Percentiles rank a stretch among this genome's conserved stretches.
Evolutionary conservation across 257 asterid genomes (phyloP).

Genomic region (Solanum bulbocastanum): DNA sequence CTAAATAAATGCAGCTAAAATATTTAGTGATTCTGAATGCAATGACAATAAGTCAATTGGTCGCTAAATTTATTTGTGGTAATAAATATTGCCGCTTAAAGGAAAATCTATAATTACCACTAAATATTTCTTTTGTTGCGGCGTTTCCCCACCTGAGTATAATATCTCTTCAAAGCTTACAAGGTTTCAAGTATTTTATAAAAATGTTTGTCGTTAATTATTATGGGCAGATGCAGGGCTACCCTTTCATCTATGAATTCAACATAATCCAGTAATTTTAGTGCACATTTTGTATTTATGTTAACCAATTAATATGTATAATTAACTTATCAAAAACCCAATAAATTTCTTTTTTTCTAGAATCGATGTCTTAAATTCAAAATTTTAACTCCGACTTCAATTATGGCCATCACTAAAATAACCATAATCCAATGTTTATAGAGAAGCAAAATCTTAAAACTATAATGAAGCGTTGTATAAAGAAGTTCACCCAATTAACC

Average conservation of each 20-base stretch:
- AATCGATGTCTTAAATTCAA: not conserved
- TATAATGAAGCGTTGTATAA: not conserved
- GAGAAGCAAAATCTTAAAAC: not conserved
- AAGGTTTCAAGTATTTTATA: not conserved
- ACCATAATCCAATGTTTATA: not conserved
- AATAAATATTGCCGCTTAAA: too few relatives aligned
- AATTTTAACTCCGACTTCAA: not conserved
- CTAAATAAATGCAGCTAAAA: not conserved
- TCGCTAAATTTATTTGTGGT: too few relatives aligned
- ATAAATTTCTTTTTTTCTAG: not conserved
- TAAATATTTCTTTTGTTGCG: too few relatives aligned
- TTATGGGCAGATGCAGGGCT: not conserved
- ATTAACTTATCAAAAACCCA: not conserved
- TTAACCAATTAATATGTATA: not conserved
- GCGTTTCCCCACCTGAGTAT: not conserved
- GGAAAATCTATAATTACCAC: not conserved
- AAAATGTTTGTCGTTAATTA: not conserved
- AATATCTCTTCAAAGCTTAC: not conserved
- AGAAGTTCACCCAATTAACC: not conserved
- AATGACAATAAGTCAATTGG: not conserved
- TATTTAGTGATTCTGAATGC: accelerated
- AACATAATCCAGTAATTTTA: too few relatives aligned
- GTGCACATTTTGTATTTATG: not conserved
- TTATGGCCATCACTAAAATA: not conserved
- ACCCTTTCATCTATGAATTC: too few relatives aligned